Base-by-base conservation (phyloP, 176 grass and related monocot species). In the Zizania latifolia region DNA sequence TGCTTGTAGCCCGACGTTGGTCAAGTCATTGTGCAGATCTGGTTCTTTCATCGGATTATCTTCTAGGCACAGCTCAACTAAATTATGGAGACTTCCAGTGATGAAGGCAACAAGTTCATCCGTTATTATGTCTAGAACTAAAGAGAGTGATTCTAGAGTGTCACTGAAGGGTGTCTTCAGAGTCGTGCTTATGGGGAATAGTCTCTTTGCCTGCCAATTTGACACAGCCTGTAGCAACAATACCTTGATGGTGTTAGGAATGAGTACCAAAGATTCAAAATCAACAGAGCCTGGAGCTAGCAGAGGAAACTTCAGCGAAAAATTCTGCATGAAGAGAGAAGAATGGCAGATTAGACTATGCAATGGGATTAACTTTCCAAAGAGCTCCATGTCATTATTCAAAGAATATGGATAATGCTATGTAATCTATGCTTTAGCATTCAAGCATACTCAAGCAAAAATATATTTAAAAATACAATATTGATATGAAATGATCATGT, bases 11-110 rank as follows among this genome's bases (percentile, higher is more conserved):
- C 94, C 91, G 1, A 82, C 48, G 77, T 98, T 98, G 29, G 89
- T 92, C 80, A 98, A 62, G 69, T 94, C 94, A 38, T 82, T 81
- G 12, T 76, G 70, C 65, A 89, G 63, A 90, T 75, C 29, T 63
- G 91, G 67, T 54, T 89, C 84, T 10, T 70, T 75, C 41, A 38
- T 22, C 2, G 89, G 91, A 62, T 86, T 89, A 62, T 98, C 91
- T 85, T 94, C 94, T 65, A 98, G 88, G 79, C 78, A 87, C 26
- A 98, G 86, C 80, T 88, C 94, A 80, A 87, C 74, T 68, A 98
- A 79, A 22, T 77, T 81, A 34, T 43, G 72, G 72, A 98, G 79
- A 75, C 74, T 88, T 8, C 58, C 75, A 46, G 91, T 89, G 81
- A 98, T 82, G 76, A 66, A 87, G 30, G 50, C 61, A 81, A 98